Evolutionary conservation across 306 rosid genomes (phyloP), one percentile per base, ranked within the genome.

Genomic region (Mimosa pudica): DNA sequence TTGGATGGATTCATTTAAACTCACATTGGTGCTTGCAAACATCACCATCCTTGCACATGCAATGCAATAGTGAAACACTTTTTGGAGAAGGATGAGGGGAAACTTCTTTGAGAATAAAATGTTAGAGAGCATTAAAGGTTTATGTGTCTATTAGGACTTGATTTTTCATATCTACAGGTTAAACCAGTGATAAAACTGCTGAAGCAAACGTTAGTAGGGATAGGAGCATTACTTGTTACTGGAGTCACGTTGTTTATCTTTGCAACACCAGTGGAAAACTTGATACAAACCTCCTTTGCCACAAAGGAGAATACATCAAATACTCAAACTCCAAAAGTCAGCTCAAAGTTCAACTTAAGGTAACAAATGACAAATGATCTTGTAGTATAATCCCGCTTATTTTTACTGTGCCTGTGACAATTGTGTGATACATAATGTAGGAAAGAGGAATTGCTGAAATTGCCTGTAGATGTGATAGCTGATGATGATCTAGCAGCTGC

Each of bases 401-500:
- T 82, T 77, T 70, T 47, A 45, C 41, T 49, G 49, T 55, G 75
- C 57, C 60, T 32, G 71, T 78, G 69, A 17, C 72, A 71, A 71
- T 51, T 45, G 71, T 74, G 57, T 79, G 52, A 44, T 68, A 70
- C 71, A 62, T 74, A 46, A 71, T 88, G 84, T 62, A 95, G 99
- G 76, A 93, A 92, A 83, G 98, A 93, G 76, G 96, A 95, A 78
- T 78, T 93, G 89, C 96, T 95, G 73, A 92, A 90, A 88, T 81
- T 93, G 87, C 99, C 97, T 0, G 85, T 38, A 10, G 99, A 89
- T 52, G 98, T 93, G 84, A 83, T 1, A 83, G 76, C 97, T 10
- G 92, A 93, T 13, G 98, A 95, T 41, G 95, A 95, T 84, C 92
- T 95, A 33, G 98, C 99, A 73, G 96, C 99, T 9, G 99, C 97